Percentiles rank a stretch among this genome's conserved stretches.
phyloP scores from a whole-genome alignment of 768 basidiomycete genomes.

The Suillus spraguei region DNA sequence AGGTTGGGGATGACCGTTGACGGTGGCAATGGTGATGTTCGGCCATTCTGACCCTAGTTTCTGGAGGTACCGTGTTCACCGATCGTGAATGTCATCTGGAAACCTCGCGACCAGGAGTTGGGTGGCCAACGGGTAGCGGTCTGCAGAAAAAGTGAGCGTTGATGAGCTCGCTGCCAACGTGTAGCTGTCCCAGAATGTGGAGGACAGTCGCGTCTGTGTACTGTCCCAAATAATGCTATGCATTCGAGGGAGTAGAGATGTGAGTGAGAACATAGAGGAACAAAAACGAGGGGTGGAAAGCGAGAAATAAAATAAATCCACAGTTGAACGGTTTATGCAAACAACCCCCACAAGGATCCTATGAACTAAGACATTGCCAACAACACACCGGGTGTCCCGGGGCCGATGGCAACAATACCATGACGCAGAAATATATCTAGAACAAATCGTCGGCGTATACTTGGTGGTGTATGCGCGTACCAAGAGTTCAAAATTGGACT shows the following conservation, averaged over 20 bases:
- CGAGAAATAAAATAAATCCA: background rate
- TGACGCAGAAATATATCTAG: background rate
- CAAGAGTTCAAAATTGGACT: background rate
- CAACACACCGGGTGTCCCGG: background rate
- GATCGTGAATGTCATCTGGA: background rate
- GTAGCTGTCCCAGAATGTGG: background rate
- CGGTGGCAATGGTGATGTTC: background rate
- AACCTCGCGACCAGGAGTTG: background rate
- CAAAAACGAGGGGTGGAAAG: background rate
- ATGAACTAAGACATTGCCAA: background rate
- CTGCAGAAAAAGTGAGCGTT: background rate
- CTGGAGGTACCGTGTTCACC: background rate
- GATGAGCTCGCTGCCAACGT: background rate
- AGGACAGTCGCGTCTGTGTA: background rate
- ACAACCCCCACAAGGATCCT: background rate
- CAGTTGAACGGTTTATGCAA: background rate
- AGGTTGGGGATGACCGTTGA: too few species aligned
- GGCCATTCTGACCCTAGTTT: background rate
- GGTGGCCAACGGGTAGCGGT: too few species aligned
- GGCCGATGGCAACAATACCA: background rate
- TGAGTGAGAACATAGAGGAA: background rate
- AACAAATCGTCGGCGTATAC: background rate
- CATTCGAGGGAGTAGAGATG: background rate
- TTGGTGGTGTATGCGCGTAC: background rate
- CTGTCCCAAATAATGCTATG: too few species aligned